These are phyloP conservation scores for Mollisiaceae sp. DNA, from an alignment of 2,329 filamentous ascomycete species.

Conservation along the genomic window DNA sequence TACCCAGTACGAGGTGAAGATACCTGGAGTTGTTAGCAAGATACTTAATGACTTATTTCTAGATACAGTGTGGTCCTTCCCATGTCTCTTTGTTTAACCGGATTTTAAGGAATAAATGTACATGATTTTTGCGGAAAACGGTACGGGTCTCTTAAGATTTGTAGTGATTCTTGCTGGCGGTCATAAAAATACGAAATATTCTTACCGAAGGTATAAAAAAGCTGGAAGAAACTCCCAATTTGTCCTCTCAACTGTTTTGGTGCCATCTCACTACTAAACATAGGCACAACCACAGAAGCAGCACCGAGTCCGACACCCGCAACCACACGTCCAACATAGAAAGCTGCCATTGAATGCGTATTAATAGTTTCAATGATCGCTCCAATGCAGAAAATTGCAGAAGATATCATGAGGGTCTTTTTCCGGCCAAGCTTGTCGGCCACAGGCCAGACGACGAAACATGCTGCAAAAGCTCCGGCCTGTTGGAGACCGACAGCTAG, in stretches of 20 bases:
- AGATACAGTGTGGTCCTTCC: too few species aligned
- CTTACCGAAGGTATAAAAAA: conserved; percentile 45
- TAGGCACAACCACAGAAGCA: conserved; percentile 50
- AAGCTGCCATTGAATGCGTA: conserved; percentile 43
- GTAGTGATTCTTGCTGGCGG: too few species aligned
- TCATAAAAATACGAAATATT: too few species aligned
- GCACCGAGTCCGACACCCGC: conserved; percentile 54
- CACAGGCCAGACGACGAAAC: conserved; percentile 55
- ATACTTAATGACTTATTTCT: too few species aligned
- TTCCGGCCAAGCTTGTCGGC: conserved; percentile 51
- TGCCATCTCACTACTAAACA: conserved; percentile 50
- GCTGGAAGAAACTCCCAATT: conserved; percentile 45
- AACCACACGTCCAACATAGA: conserved; percentile 54
- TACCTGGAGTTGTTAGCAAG: conserved; percentile 24
- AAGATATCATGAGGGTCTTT: conserved; percentile 47
- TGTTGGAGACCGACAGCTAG: conserved; percentile 57
- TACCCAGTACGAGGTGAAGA: conserved; percentile 48
- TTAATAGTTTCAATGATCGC: conserved; percentile 52
- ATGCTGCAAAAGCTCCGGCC: conserved; percentile 56
- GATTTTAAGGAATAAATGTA: too few species aligned
- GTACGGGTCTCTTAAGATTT: too few species aligned
- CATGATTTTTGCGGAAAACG: too few species aligned
- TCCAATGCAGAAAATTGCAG: conserved; percentile 45
- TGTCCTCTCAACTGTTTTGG: conserved; percentile 48
- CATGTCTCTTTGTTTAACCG: too few species aligned